Conservation (phyloP, 2,329 filamentous ascomycete genomes). For the Aureobasidium sp. region DNA sequence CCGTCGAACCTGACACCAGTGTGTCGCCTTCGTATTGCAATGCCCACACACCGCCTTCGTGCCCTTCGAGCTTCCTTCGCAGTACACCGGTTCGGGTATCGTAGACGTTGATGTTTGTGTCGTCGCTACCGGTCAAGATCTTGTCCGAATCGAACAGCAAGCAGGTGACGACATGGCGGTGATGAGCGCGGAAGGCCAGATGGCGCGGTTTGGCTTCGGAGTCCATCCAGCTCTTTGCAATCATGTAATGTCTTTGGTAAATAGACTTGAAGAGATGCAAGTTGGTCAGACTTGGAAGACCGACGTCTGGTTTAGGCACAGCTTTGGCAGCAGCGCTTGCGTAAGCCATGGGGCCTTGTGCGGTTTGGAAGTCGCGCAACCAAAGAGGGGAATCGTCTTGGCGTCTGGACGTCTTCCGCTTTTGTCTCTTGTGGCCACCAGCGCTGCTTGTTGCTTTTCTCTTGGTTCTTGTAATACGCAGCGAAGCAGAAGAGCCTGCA, state of each 20-base stretch:
- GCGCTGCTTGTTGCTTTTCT: constrained; percentile 30
- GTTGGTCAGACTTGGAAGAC: constrained; percentile 66
- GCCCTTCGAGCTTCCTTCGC: constrained; percentile 74
- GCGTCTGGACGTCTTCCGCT: constrained; percentile 43
- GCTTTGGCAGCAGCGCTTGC: constrained; percentile 76
- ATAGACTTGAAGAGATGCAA: constrained; percentile 94
- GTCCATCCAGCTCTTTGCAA: constrained; percentile 85
- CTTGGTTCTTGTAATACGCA: constrained; percentile 27
- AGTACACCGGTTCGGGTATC: constrained; percentile 90
- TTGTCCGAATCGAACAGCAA: constrained; percentile 97
- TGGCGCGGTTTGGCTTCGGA: constrained; percentile 74
- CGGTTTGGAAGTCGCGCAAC: constrained; percentile 41
- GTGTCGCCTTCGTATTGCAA: constrained; percentile 93
- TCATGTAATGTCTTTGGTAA: constrained; percentile 85
- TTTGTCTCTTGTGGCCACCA: constrained; percentile 44
- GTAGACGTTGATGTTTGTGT: constrained; percentile 96
- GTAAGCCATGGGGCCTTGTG: constrained; percentile 77
- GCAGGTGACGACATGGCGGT: constrained; percentile 93
- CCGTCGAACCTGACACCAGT: constrained; percentile 89
- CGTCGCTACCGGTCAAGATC: constrained; percentile 93
- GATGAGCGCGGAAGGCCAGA: constrained; percentile 92
- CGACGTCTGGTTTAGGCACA: constrained; percentile 72
- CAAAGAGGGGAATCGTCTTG: constrained; percentile 35
- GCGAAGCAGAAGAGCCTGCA: constrained; percentile 17
- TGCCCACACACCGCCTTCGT: constrained; percentile 97